Evolutionary conservation across 192 early-diverging fungal species (phyloP).

Genomic region (Chytriomyces sp.): DNA sequence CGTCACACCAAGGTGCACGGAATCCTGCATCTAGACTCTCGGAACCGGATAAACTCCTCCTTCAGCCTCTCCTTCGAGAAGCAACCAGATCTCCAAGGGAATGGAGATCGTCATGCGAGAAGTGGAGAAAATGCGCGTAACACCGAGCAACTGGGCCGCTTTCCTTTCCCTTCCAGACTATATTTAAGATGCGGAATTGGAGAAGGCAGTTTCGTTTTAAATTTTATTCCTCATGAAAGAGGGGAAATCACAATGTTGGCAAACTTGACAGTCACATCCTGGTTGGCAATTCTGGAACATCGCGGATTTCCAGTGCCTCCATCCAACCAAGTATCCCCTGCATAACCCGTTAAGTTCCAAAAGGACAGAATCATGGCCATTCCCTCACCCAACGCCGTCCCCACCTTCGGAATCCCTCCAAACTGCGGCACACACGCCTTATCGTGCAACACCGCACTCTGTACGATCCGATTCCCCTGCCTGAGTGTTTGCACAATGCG

Average conservation of each 20-base stretch:
- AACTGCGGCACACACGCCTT: not conserved
- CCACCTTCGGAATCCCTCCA: not conserved
- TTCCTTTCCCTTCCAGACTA: too few species aligned
- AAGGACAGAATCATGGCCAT: conserved; percentile 1
- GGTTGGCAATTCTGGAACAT: too few species aligned
- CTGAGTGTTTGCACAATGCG: not conserved
- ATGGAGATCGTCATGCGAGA: conserved; percentile 54
- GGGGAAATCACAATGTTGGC: too few species aligned
- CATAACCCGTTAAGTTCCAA: not conserved
- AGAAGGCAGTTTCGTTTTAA: too few species aligned
- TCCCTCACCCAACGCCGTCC: not conserved
- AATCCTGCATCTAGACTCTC: conserved; percentile 56
- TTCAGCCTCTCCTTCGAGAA: conserved; percentile 51
- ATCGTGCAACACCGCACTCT: not conserved
- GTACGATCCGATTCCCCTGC: not conserved
- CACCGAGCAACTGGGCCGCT: conserved; percentile 53
- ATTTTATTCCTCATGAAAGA: too few species aligned
- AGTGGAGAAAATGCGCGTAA: conserved; percentile 50
- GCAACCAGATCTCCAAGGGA: conserved; percentile 52
- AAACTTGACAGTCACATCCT: too few species aligned
- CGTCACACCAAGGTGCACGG: conserved; percentile 51
- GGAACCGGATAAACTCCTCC: conserved; percentile 48
- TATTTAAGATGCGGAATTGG: too few species aligned
- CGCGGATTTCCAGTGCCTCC: not conserved
- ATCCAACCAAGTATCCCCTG: not conserved